Conservation (phyloP, 306 rosid species). For the Vicia sativa region DNA sequence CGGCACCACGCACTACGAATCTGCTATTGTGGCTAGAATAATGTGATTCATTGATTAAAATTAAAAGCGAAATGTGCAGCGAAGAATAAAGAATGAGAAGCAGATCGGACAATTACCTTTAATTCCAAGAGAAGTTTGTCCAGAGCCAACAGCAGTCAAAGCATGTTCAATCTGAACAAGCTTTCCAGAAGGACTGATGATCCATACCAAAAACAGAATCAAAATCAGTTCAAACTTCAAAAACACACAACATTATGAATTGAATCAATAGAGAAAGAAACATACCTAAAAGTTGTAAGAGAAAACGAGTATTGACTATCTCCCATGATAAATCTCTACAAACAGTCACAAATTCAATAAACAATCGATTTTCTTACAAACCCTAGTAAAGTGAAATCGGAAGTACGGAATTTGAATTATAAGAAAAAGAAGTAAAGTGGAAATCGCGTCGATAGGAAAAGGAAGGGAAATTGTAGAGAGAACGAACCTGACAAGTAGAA, state of each 20-base stretch:
- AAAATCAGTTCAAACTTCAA: slow-evolving; percentile 32
- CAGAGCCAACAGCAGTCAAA: slow-evolving; percentile 92
- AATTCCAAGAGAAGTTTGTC: slow-evolving; percentile 96
- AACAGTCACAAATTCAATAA: not conserved
- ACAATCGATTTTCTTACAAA: not conserved
- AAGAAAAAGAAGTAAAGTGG: no score
- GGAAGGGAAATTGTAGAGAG: not conserved
- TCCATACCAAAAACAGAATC: slow-evolving; percentile 29
- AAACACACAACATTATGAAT: not conserved
- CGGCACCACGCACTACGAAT: no score
- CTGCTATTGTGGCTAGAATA: no score
- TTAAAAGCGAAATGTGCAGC: not conserved
- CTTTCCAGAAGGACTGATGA: slow-evolving; percentile 94
- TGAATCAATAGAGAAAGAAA: no score
- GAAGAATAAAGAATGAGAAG: not conserved
- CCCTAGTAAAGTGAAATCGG: slow-evolving; percentile 12
- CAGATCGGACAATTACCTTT: slow-evolving; percentile 56
- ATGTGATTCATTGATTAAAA: no score
- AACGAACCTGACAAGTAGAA: slow-evolving; percentile 26
- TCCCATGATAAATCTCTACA: slow-evolving; percentile 46
- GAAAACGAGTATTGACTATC: slow-evolving; percentile 65
- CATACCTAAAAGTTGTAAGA: slow-evolving; percentile 61
- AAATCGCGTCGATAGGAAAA: not conserved
- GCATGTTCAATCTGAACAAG: slow-evolving; percentile 99
- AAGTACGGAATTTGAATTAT: not conserved